A percentile compares a stretch with the other conserved stretches of the same genome.
phyloP scores from a whole-genome alignment of 495 filamentous ascomycete genomes.

The Aspergillus nanangensis region DNA sequence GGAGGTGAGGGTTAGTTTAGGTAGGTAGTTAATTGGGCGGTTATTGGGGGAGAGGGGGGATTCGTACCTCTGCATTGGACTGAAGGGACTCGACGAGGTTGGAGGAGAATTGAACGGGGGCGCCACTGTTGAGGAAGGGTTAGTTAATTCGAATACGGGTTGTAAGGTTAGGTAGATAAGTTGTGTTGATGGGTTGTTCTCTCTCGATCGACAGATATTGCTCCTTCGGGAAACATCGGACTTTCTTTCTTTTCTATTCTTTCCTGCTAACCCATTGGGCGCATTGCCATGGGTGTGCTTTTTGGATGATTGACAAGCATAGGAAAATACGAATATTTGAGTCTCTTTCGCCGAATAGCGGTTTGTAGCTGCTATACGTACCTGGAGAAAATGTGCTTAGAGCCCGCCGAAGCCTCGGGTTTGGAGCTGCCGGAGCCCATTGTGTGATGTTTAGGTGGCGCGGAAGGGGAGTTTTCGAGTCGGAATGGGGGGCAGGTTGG shows the following conservation, averaged over 20 bases:
- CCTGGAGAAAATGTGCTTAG: constrained; percentile 52
- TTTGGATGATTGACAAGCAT: no score
- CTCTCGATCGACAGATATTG: background rate
- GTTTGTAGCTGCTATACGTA: no score
- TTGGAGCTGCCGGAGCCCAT: constrained; percentile 54
- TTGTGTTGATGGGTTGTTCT: background rate
- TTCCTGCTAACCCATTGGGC: no score
- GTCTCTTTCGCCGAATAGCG: no score
- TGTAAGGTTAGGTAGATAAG: background rate
- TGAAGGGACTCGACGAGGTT: constrained; percentile 79
- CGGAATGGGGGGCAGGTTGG: background rate
- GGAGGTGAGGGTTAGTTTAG: constrained; percentile 11
- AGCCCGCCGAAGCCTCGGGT: constrained; percentile 42
- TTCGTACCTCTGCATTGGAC: constrained; percentile 73
- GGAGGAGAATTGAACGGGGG: constrained; percentile 81
- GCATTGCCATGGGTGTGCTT: no score
- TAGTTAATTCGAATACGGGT: background rate
- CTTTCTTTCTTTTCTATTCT: no score
- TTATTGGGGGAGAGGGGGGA: constrained; percentile 2
- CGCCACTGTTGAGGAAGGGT: constrained; percentile 51
- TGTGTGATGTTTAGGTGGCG: constrained; percentile 5
- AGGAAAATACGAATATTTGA: background rate
- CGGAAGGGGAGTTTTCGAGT: background rate
- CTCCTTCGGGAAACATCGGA: background rate
- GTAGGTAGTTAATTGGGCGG: constrained; percentile 5